Base-by-base conservation (phyloP, 2,329 filamentous ascomycete genomes). In the Talaromyces marneffei region DNA sequence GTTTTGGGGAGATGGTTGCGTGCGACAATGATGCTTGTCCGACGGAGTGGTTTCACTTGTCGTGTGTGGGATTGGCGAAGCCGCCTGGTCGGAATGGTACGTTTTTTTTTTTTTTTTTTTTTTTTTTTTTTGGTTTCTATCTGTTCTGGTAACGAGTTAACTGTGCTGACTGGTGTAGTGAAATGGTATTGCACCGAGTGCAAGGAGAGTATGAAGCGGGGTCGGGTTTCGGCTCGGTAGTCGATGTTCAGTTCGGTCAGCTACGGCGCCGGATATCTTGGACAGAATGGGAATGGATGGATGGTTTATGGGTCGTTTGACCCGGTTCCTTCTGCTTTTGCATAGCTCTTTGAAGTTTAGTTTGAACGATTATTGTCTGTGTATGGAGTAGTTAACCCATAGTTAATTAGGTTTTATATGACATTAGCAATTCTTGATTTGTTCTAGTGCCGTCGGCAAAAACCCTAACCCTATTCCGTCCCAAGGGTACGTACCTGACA, bases 131-230 rank as follows among this genome's bases (percentile, higher is more conserved):
- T n/a, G n/a, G n/a, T n/a, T n/a, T n/a, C n/a, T n/a, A n/a, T n/a
- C n/a, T n/a, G n/a, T n/a, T n/a, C n/a, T n/a, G n/a, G n/a, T n/a
- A n/a, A n/a, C n/a, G 8, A 18, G 23, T 33, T 18, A 12, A 20
- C 9, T 23, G 52, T 25, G 33, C 39, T 56, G 25, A 62, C n/a
- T 69, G 90, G 87, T 5, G 33, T 40, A 62, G 60, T 87, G 57
- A 91, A 90, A 84, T 92, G 89, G 89, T 92, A 89, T 69, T 92
- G 89, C 72, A 87, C 89, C 64, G 88, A 91, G 69, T 92, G 89
- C 75, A 90, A 90, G 71, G 85, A 87, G 65, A 82, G 82, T 52
- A 77, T 88, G 66, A 83, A 83, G 69, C 78, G 81, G 60, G 77
- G 77, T 60, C 80, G 81, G 53, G 33, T 44, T 1, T 35, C 60